A percentile compares a stretch with the other conserved stretches of the same genome.
Evolutionary conservation across 495 filamentous ascomycete genomes (phyloP).

Genomic region (Aspergillus saccharolyticus): DNA sequence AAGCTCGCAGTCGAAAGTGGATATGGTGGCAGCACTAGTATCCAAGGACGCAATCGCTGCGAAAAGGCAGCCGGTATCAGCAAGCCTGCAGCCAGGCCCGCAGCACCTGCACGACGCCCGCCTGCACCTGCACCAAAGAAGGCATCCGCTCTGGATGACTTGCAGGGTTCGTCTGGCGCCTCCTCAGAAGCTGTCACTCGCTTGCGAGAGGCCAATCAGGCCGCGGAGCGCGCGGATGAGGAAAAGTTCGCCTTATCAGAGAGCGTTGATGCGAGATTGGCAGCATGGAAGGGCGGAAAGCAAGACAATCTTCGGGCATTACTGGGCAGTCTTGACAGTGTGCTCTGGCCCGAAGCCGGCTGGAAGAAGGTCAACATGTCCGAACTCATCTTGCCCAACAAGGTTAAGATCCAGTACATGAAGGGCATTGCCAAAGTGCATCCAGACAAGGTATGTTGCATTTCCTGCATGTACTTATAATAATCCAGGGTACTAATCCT

Average conservation of each 20-base stretch:
- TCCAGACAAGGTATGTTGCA: slow-evolving; percentile 83
- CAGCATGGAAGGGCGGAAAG: slow-evolving; percentile 80
- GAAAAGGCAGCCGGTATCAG: slow-evolving; percentile 68
- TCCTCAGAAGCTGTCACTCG: slow-evolving; percentile 63
- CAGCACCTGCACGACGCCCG: slow-evolving; percentile 34
- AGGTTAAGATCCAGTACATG: slow-evolving; percentile 97
- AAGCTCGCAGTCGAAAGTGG: slow-evolving; percentile 75
- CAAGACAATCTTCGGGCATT: slow-evolving; percentile 87
- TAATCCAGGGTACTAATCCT: slow-evolving; percentile 4
- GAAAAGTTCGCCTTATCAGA: slow-evolving; percentile 90
- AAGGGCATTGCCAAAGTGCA: slow-evolving; percentile 98
- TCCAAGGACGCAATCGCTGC: slow-evolving; percentile 83
- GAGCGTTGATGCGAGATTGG: slow-evolving; percentile 69
- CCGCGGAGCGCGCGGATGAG: slow-evolving; percentile 76
- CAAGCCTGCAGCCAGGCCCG: slow-evolving; percentile 42
- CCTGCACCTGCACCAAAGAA: slow-evolving; percentile 34
- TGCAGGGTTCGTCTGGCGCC: slow-evolving; percentile 27
- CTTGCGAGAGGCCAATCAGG: slow-evolving; percentile 75
- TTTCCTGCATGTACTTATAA: background rate
- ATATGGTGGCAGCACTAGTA: slow-evolving; percentile 74
- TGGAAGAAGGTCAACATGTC: slow-evolving; percentile 97
- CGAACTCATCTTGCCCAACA: slow-evolving; percentile 81
- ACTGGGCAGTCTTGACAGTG: slow-evolving; percentile 78
- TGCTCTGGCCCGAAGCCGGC: slow-evolving; percentile 85
- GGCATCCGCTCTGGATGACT: slow-evolving; percentile 45